Base-by-base conservation (phyloP, 257 asterid species). In the Schizonepeta tenuifolia region DNA sequence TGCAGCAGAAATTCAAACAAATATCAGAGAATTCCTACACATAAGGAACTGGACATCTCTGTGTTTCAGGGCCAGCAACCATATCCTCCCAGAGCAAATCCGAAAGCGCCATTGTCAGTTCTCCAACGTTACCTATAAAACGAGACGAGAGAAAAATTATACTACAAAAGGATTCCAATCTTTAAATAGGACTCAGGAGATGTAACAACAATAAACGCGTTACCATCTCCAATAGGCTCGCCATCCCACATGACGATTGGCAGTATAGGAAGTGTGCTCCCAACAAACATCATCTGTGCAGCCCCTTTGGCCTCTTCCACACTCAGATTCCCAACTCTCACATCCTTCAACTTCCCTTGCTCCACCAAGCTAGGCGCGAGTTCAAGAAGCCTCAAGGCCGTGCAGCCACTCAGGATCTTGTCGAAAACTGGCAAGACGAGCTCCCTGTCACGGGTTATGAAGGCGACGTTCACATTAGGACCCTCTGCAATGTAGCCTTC, bases 1-100 rank as follows among this genome's bases (percentile, higher is more conserved):
- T 59, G 22, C 55, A 57, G 41, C 63, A 20, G n/a, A 54, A n/a
- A 9, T 40, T 18, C 0, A 28, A 20, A 22, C 9, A 33, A 6
- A 8, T 36, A 20, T 12, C 50, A 20, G 5, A 8, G 17, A 50
- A 33, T 51, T 33, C 56, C 73, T 78, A 86, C 2, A 44, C 49
- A 70, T 93, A 93, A 40, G 97, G 86, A 63, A 90, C 90, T 60
- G 74, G 84, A 51, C 80, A 0, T 84, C 97, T 87, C 22, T 75
- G 84, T 6, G 89, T 73, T 60, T 86, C 87, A 5, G 96, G 96
- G 35, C 97, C 93, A 60, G 90, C 83, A 59, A 81, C 89, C 98
- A 93, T 93, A 67, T 93, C 97, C 64, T 87, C 92, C 98, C 97
- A 90, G 7, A 90, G 85, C 91, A 93, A 78, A 81, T 93, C 96